Evolutionary conservation across 1,139 yeast genomes (phyloP), one percentile per base, ranked within the genome.

Genomic region (Geotrichum carabidarum): DNA sequence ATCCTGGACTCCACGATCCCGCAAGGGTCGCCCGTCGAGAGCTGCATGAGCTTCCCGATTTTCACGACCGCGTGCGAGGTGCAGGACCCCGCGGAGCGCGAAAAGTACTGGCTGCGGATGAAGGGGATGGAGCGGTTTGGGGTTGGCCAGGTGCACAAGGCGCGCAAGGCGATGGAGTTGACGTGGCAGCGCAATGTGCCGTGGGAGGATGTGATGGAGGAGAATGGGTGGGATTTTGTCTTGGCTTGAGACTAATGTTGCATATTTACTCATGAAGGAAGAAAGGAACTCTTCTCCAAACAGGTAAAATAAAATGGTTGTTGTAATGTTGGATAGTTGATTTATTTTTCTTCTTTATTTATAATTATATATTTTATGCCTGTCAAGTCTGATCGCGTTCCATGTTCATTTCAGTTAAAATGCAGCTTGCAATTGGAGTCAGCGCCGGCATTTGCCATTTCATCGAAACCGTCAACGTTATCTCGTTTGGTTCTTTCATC

Each of bases 41-140:
- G 78, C 0, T 80, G 83, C 62, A 71, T 79, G 56, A 72, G 79
- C 2, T 80, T 80, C 60, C 79, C 82, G 42, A 68, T 74, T 4
- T 79, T 80, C 59, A 74, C 82, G 30, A 79, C 82, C 31, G 84
- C 79, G 9, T 79, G 84, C 62, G 85, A 81, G 60, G 74, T 77
- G 1, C 30, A 52, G 14, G 74, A 77, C 53, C 65, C 65, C 0
- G 65, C 63, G 2, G 63, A 69, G 57, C 67, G 77, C 44, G 62
- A 62, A 15, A 66, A 74, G 35, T 76, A 75, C 56, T 59, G 68
- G 37, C 63, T 64, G 8, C 64, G 83, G 35, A 72, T 80, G 60
- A 60, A 65, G 5, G 65, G 65, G 14, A 70, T 80, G 67, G 71
- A 72, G 11, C 71, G 72, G 31, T 70, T 71, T 63, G 84, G 84